Evolutionary conservation across 2,329 filamentous ascomycete genomes (phyloP).

Genomic region (Mycogone perniciosa): DNA sequence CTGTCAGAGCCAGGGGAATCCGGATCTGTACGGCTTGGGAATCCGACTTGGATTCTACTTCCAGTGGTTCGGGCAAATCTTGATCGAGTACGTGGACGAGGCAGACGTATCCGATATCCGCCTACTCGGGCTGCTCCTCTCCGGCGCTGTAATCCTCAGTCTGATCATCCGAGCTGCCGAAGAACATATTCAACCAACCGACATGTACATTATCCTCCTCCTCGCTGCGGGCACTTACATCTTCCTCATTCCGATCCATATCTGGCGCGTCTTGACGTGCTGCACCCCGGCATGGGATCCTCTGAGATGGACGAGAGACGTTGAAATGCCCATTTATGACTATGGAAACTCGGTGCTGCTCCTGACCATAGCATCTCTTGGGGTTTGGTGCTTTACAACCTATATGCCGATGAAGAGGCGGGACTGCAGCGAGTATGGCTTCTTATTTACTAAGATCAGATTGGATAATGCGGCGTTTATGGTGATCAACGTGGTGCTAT

Average conservation of each 20-base stretch:
- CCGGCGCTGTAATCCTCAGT: slow-evolving; percentile 21
- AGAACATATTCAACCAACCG: slow-evolving; percentile 14
- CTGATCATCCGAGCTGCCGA: slow-evolving; percentile 22
- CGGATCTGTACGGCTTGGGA: slow-evolving; percentile 30
- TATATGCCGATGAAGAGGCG: slow-evolving; percentile 19
- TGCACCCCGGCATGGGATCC: slow-evolving; percentile 27
- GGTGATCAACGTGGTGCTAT: slow-evolving; percentile 26
- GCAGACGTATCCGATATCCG: slow-evolving; percentile 24
- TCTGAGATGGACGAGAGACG: slow-evolving; percentile 22
- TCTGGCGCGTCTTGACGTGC: slow-evolving; percentile 27
- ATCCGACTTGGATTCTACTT: slow-evolving; percentile 30
- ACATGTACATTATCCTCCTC: slow-evolving; percentile 8
- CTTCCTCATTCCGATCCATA: slow-evolving; percentile 27
- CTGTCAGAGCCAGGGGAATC: slow-evolving; percentile 22
- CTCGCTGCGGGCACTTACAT: slow-evolving; percentile 27
- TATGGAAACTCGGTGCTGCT: slow-evolving; percentile 22
- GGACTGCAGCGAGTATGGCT: slow-evolving; percentile 22
- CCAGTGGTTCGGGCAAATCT: slow-evolving; percentile 30
- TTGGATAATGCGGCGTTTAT: slow-evolving; percentile 23
- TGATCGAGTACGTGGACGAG: slow-evolving; percentile 26
- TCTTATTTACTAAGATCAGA: slow-evolving; percentile 26
- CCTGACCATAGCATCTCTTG: slow-evolving; percentile 22
- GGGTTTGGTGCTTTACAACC: slow-evolving; percentile 27
- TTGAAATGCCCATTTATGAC: slow-evolving; percentile 21
- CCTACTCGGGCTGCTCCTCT: slow-evolving; percentile 27